Percentiles rank a stretch among this genome's conserved stretches.
Evolutionary conservation across 139 green algal genomes (phyloP).

Genomic region (Coelastrella sp.): DNA sequence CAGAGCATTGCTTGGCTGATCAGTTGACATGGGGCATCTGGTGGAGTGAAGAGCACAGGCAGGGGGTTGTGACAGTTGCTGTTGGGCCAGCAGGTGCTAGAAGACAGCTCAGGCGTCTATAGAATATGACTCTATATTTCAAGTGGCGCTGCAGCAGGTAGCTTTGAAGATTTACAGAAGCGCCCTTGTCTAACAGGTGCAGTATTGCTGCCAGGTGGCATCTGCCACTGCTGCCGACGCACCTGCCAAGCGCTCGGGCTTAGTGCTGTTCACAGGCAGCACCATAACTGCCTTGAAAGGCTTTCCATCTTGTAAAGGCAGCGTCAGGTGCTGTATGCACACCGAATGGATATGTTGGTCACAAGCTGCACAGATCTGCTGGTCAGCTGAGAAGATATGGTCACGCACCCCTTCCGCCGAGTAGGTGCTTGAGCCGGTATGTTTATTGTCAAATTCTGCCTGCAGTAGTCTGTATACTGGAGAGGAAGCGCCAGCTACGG

Average conservation of each 20-base stretch:
- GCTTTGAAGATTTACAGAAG: too few species aligned
- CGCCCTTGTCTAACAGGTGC: background rate
- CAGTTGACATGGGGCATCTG: too few species aligned
- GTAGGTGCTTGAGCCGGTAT: slow-evolving; percentile 15
- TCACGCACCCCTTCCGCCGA: slow-evolving; percentile 38
- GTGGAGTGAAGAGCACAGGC: too few species aligned
- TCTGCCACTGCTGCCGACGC: background rate
- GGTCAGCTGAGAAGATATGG: background rate
- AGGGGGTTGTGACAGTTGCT: background rate
- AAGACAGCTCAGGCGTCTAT: background rate
- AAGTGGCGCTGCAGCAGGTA: too few species aligned
- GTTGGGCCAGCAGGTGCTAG: background rate
- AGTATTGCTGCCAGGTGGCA: background rate
- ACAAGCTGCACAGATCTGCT: background rate
- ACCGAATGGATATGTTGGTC: background rate
- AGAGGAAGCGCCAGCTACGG: background rate
- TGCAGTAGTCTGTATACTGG: slow-evolving; percentile 29
- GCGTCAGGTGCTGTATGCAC: slow-evolving; percentile 25
- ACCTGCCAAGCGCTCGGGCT: slow-evolving; percentile 20
- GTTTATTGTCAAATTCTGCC: background rate
- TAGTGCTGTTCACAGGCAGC: slow-evolving; percentile 29
- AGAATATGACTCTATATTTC: too few species aligned
- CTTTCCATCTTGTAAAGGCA: background rate
- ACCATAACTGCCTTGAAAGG: slow-evolving; percentile 42
- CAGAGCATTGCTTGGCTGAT: background rate